Conservation (phyloP, 768 basidiomycete species). For the Trametes cubensis region DNA sequence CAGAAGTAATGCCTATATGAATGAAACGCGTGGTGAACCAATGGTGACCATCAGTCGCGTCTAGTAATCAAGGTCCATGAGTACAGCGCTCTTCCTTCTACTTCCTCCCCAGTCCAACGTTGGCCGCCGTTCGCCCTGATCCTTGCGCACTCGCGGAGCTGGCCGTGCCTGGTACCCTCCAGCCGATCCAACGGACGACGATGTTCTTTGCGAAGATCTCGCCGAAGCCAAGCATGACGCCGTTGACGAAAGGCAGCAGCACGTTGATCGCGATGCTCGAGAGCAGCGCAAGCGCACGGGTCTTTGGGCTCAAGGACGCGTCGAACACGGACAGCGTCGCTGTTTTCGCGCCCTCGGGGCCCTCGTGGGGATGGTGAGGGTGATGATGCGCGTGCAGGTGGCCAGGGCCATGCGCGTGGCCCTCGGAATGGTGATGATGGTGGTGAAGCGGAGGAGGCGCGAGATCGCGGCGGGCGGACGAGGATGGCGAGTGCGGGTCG, state of each 20-base stretch:
- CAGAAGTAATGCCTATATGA: neutral
- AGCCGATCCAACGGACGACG: conserved; percentile 56
- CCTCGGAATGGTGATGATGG: conserved; percentile 26
- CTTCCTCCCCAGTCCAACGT: conserved; percentile 21
- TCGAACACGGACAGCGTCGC: conserved; percentile 76
- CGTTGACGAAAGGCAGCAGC: conserved; percentile 86
- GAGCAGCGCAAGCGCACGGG: conserved; percentile 67
- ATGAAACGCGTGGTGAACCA: neutral
- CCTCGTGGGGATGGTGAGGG: conserved; percentile 10
- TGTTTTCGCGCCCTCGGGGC: conserved; percentile 8
- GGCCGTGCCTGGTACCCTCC: conserved; percentile 35
- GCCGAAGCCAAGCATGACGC: conserved; percentile 95
- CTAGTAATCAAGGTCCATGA: neutral
- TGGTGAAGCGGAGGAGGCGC: conserved; percentile 23
- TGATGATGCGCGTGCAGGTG: conserved; percentile 20
- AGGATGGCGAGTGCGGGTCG: conserved; percentile 55
- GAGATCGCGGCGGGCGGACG: conserved; percentile 32
- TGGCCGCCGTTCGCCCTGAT: conserved; percentile 17
- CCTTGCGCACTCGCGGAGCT: conserved; percentile 21
- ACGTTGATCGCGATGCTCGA: conserved; percentile 84
- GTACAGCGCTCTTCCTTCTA: conserved; percentile 2
- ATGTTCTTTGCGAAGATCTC: conserved; percentile 88
- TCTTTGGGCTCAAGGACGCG: conserved; percentile 61
- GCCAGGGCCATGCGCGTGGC: conserved; percentile 27
- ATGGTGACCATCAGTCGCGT: conserved; percentile 9